Conservation (phyloP, 176 grass and related monocot species). For the Poa annua region DNA sequence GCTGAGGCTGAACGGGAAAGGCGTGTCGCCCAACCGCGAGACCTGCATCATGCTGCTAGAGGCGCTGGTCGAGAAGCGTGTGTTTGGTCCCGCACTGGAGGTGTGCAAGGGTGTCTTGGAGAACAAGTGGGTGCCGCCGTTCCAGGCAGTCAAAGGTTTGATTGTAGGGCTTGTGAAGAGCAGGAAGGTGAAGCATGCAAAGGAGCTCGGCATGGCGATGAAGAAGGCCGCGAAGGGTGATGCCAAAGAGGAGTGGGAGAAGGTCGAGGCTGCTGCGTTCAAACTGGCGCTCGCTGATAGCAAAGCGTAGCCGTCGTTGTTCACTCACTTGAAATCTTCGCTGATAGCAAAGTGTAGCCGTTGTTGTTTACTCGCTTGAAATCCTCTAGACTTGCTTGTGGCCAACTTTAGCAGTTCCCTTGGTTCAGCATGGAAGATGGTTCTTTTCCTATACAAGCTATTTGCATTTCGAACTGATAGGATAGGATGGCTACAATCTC, state of each 20-base stretch:
- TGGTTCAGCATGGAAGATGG: not conserved
- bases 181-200: conserved; percentile 59
- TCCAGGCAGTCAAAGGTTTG: conserved; percentile 58
- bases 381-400: not conserved
- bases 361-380: too few relatives aligned
- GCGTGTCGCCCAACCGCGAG: conserved; percentile 58
- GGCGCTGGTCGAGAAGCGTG: conserved; percentile 59
- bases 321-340: not conserved
- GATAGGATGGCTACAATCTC: not conserved
- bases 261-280: conserved; percentile 66
- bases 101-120: conserved; percentile 68
- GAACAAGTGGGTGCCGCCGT: conserved; percentile 70
- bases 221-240: conserved; percentile 58
- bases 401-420: not conserved
- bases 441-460: not conserved
- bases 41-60: conserved; percentile 60
- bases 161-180: conserved; percentile 61
- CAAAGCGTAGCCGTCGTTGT: conserved; percentile 9
- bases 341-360: too few relatives aligned
- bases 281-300: conserved; percentile 25
- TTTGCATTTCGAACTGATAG: not conserved
- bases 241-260: conserved; percentile 66
- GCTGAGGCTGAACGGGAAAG: conserved; percentile 42
- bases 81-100: conserved; percentile 50
- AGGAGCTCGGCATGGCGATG: conserved; percentile 56